Evolutionary conservation across 441 rosid species (phyloP).

Genomic region (Hura crepitans): DNA sequence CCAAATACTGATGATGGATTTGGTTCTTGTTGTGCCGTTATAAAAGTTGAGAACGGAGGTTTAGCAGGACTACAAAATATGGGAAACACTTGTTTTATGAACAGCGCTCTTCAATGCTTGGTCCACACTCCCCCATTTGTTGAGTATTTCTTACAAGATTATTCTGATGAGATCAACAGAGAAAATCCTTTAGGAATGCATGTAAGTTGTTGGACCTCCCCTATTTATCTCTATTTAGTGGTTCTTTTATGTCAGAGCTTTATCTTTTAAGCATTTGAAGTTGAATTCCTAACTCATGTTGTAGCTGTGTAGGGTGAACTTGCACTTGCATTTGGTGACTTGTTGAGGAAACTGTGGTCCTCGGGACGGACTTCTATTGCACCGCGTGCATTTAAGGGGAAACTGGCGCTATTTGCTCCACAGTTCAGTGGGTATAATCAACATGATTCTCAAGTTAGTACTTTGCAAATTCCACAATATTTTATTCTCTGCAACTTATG

Average conservation of each 20-base stretch:
- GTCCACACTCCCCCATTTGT: constrained; percentile 63
- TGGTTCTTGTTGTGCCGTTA: constrained; percentile 30
- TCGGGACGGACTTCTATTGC: constrained; percentile 55
- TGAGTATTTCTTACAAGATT: constrained; percentile 65
- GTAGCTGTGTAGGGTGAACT: constrained; percentile 65
- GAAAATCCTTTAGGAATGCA: constrained; percentile 69
- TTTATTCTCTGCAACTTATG: background rate
- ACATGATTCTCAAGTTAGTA: constrained; percentile 76
- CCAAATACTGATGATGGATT: constrained; percentile 31
- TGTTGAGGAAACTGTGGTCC: constrained; percentile 69
- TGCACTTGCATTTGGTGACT: constrained; percentile 67
- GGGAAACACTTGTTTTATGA: constrained; percentile 86
- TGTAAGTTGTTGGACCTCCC: constrained; percentile 37
- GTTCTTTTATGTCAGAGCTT: background rate
- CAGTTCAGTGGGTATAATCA: constrained; percentile 78
- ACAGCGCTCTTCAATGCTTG: constrained; percentile 70
- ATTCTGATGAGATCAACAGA: constrained; percentile 51
- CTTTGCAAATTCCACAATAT: background rate
- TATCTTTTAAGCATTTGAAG: constrained; percentile 8
- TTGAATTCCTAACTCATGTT: constrained; percentile 32
- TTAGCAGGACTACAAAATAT: constrained; percentile 66
- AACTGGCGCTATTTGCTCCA: constrained; percentile 62
- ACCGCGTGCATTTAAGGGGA: constrained; percentile 63
- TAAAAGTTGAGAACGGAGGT: constrained; percentile 57
- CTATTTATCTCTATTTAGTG: background rate